Evolutionary conservation across 495 filamentous ascomycete species (phyloP).

Genomic region (Astrocystis sublimbata): DNA sequence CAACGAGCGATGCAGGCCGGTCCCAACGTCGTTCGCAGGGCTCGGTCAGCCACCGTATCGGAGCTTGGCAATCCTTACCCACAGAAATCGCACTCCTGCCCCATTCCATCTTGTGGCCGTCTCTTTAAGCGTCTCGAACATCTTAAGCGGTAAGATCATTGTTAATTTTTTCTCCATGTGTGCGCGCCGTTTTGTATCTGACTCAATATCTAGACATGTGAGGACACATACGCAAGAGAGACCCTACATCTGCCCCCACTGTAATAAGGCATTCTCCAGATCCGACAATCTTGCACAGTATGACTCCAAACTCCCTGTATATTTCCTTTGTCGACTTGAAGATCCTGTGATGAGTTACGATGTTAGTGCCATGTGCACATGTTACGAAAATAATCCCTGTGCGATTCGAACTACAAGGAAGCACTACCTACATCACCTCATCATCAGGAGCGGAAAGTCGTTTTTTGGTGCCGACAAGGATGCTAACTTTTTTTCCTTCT

Average conservation of each 20-base stretch:
- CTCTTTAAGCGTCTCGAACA: conserved; percentile 99
- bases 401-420: conserved; percentile 29
- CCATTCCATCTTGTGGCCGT: conserved; percentile 96
- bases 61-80: conserved; percentile 91
- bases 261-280: conserved; percentile 97
- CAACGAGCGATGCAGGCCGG: conserved; percentile 63
- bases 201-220: conserved; percentile 82
- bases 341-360: conserved; percentile 36
- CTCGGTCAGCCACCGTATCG: conserved; percentile 92
- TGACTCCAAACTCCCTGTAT: conserved; percentile 43
- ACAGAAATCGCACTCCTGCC: conserved; percentile 96
- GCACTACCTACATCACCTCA: conserved; percentile 35
- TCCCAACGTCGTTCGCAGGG: conserved; percentile 77
- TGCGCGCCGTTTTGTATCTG: conserved; percentile 49
- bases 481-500: conserved; percentile 36
- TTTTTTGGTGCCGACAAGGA: conserved; percentile 10
- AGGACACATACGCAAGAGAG: conserved; percentile 99
- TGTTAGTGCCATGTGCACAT: conserved; percentile 37
- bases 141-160: conserved; percentile 87
- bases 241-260: conserved; percentile 94
- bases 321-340: conserved; percentile 36
- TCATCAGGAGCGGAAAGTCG: conserved; percentile 31
- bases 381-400: conserved; percentile 23
- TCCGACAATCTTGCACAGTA: conserved; percentile 99
- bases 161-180: conserved; percentile 48